Conservation (phyloP, 2,329 filamentous ascomycete species). For the Gaeumannomyces tritici region DNA sequence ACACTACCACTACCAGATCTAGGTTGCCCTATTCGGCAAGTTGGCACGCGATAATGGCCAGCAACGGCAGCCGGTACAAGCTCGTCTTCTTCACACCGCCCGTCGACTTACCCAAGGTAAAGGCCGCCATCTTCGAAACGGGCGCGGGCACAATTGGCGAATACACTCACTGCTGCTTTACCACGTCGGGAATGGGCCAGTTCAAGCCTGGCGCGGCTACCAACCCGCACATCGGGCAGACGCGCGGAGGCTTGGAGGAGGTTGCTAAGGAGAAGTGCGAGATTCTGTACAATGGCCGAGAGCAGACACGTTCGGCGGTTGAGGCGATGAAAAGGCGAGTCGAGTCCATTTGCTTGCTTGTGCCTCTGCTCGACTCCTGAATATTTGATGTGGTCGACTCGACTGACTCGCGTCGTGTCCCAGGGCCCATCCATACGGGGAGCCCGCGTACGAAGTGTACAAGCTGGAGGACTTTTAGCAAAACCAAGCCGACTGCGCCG, state of each 20-base stretch:
- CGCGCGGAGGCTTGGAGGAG: slow-evolving; percentile 36
- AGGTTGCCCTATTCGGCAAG: not conserved
- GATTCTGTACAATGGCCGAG: slow-evolving; percentile 49
- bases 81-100: slow-evolving; percentile 42
- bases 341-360: not conserved
- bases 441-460: slow-evolving; percentile 37
- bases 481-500: too few relatives aligned
- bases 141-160: slow-evolving; percentile 44
- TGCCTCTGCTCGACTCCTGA: too few relatives aligned
- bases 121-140: slow-evolving; percentile 45
- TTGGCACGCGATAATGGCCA: not conserved
- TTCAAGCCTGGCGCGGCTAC: slow-evolving; percentile 54
- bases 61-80: slow-evolving; percentile 12
- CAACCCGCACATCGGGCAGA: slow-evolving; percentile 50
- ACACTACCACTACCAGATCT: too few relatives aligned
- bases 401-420: slow-evolving; percentile 6
- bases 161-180: slow-evolving; percentile 47
- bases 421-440: slow-evolving; percentile 43
- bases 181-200: slow-evolving; percentile 47
- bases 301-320: slow-evolving; percentile 46
- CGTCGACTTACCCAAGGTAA: slow-evolving; percentile 35
- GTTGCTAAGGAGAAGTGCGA: slow-evolving; percentile 54
- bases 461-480: slow-evolving; percentile 41
- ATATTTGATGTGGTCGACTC: slow-evolving; percentile 3
- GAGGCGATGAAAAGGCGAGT: slow-evolving; percentile 55